These are phyloP conservation scores for Haematococcus lacustris DNA, from an alignment of 139 green algal genomes.

Conservation along the genomic window DNA sequence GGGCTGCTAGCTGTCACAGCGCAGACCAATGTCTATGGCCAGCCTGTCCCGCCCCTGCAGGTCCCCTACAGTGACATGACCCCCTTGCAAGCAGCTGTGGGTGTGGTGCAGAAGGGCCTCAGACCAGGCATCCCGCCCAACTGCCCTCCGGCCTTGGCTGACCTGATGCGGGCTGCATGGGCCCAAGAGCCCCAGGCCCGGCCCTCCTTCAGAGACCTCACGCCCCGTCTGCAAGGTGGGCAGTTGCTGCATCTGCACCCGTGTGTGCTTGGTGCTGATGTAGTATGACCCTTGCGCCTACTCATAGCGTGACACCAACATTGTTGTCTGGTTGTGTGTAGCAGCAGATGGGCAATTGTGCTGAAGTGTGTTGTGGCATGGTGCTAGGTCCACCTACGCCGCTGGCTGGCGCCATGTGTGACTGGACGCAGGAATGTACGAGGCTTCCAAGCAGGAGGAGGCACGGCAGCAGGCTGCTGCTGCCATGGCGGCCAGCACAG, in stretches of 20 bases:
- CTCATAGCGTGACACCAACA: neutral
- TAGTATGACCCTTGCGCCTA: neutral
- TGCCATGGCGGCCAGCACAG: neutral
- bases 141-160: conserved; percentile 56
- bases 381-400: neutral
- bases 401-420: neutral
- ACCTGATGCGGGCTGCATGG: conserved; percentile 72
- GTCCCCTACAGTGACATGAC: conserved; percentile 92
- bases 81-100: conserved; percentile 80
- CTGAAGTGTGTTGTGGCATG: neutral
- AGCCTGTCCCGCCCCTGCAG: conserved; percentile 10
- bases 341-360: neutral
- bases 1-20: neutral
- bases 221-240: conserved; percentile 36
- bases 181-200: conserved; percentile 18
- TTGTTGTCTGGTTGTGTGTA: neutral
- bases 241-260: neutral
- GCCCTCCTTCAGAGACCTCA: conserved; percentile 53
- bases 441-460: conserved; percentile 42
- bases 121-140: conserved; percentile 67
- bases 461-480: conserved; percentile 12
- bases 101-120: conserved; percentile 96
- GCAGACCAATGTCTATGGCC: neutral
- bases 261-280: neutral
- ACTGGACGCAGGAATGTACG: conserved; percentile 15